Percentiles rank a stretch among this genome's conserved stretches.
These are phyloP conservation scores for Saccharomyces hybrid DNA, from an alignment of 1,139 yeast genomes.

Conservation along the genomic window DNA sequence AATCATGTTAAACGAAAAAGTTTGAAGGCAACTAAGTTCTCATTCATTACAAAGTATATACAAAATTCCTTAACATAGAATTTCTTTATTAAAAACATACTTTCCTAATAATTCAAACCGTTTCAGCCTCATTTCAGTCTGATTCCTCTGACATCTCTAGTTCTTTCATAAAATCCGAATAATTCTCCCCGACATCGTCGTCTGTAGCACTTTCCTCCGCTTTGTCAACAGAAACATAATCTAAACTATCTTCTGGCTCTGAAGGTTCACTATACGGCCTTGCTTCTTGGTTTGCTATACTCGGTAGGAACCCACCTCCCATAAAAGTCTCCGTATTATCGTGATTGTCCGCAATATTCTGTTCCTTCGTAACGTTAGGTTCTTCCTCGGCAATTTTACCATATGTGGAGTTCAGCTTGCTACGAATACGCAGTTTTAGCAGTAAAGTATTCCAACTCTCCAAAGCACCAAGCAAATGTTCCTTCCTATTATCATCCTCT, in stretches of 20 bases:
- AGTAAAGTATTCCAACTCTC: conserved; percentile 68
- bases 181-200: conserved; percentile 18
- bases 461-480: conserved; percentile 48
- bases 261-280: not conserved
- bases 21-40: not conserved
- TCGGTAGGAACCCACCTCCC: conserved; percentile 22
- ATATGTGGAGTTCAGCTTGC: conserved; percentile 58
- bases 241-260: not conserved
- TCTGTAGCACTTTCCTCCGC: conserved; percentile 1
- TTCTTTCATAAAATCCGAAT: conserved; percentile 23
- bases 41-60: not conserved
- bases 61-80: not conserved
- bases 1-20: not conserved
- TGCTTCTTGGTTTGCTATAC: not conserved
- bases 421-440: conserved; percentile 61
- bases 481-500: conserved; percentile 44
- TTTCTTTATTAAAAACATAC: not conserved
- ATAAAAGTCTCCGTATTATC: conserved; percentile 10
- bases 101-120: not conserved
- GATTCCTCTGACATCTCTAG: conserved; percentile 9
- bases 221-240: not conserved
- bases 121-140: not conserved
- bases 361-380: conserved; percentile 10
- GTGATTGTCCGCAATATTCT: conserved; percentile 9
- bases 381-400: conserved; percentile 41